Evolutionary conservation across 441 rosid species (phyloP), one percentile per base, ranked within the genome.

Genomic region (Adansonia gregorii): DNA sequence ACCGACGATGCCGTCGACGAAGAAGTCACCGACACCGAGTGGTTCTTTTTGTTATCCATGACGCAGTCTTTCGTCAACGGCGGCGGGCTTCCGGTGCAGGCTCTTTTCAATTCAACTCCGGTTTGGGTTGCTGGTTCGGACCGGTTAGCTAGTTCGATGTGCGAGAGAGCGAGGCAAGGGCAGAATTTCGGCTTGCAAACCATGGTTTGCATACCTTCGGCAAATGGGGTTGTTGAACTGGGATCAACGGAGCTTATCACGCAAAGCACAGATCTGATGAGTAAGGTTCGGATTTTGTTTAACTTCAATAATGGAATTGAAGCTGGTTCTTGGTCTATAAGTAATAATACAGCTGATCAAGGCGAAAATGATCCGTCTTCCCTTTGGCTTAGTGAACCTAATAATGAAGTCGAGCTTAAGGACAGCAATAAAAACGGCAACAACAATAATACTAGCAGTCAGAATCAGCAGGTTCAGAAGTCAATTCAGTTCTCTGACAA

Each of bases 11-110:
- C 89, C 3, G 85, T 87, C 12, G 97, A 96, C 74, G 98, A 94
- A 67, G 99, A 94, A 67, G 98, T 96, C 49, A 93, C 98, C 12
- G 97, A 93, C 76, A 93, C 98, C 0, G 98, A 94, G 84, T 94
- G 98, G 99, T 96, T 96, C 87, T 96, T 93, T 70, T 85, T 96
- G 51, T 89, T 93, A 7, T 94, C 98, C 12, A 96, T 96, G 99
- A 93, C 97, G 45, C 98, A 92, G 76, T 89, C 94, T 19, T 94
- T 96, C 66, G 84, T 81, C 45, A 87, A 81, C 81, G 94, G 97
- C 3, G 49, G 81, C 19, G 97, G 97, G 39, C 79, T 94, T 19
- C 94, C 98, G 0, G 97, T 96, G 8, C 95, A 88, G 80, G 93
- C 96, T 39, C 83, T 87, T 43, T 76, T 82, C 45, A 83, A 79